Evolutionary conservation across 108 stramenopile genomes (phyloP), one percentile per base, ranked within the genome.

Genomic region (Schizochytrium sp.): DNA sequence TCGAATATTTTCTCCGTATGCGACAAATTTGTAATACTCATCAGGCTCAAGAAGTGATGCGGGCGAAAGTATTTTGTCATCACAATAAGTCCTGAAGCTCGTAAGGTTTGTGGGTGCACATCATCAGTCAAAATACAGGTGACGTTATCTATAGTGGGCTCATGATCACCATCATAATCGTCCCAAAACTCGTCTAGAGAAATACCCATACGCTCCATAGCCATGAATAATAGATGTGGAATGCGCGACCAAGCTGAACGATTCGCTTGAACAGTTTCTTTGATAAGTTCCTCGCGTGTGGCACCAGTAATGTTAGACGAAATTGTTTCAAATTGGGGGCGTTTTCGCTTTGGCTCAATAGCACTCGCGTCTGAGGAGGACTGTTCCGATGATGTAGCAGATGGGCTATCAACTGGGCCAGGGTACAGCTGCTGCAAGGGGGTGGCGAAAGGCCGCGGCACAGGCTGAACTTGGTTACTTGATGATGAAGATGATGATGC

Each of bases 61-160:
- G 76, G 76, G 10, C 53, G 76, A 55, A 83, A 83, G 53, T 55
- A 83, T 38, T 55, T 49, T 10, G 76, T 83, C 50, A 83, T 49
- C 50, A 83, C 76, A 10, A 7, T 12, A 10, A 83, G 47, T 1
- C 47, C 53, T 5, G 76, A 47, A 83, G 76, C 76, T 47, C 76
- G 76, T 1, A 83, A 28, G 7, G 76, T 83, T 50, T n/a, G 5
- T 12, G 76, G 76, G 50, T 1, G 10, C 17, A 7, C 5, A n/a
- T 83, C n/a, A 38, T 5, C 50, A 10, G 10, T n/a, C 50, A 83
- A 2, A 1, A 69, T 69, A 15, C 8, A 8, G 1, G 15, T 38
- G 15, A 15, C 64, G 15, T 38, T 12, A 7, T 3, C 64, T 1
- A 69, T 15, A 44, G 64, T 28, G 64, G 44, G 10, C 19, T 12